phyloP scores from a whole-genome alignment of 2,329 filamentous ascomycete species.

The Pseudogymnoascus sp. region DNA sequence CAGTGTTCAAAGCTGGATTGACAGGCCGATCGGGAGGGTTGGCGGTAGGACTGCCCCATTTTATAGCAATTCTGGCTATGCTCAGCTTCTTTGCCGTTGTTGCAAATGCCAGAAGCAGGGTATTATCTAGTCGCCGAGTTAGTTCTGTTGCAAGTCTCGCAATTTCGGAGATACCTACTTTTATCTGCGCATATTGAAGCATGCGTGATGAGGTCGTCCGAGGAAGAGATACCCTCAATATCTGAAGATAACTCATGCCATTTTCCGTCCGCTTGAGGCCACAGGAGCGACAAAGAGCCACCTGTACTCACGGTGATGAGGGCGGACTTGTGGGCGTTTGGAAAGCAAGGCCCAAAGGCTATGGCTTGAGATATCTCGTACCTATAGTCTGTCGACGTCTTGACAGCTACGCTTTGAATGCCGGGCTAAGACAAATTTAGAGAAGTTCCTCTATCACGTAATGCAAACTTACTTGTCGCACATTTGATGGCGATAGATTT shows the following conservation, averaged over 20 bases:
- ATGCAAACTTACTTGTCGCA: conserved; percentile 23
- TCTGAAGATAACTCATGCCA: conserved; percentile 69
- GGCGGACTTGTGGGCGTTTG: conserved; percentile 61
- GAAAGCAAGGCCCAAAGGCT: conserved; percentile 66
- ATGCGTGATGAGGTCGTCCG: conserved; percentile 72
- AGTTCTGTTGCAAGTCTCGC: conserved; percentile 1
- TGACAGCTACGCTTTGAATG: conserved; percentile 56
- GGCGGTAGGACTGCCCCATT: conserved; percentile 60
- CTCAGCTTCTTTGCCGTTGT: conserved; percentile 66
- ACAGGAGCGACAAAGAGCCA: conserved; percentile 68
- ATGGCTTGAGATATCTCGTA: conserved; percentile 62
- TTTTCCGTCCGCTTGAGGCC: conserved; percentile 64
- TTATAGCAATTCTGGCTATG: conserved; percentile 64
- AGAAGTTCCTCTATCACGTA: background rate
- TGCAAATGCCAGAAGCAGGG: conserved; percentile 58
- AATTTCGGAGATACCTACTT: conserved; percentile 40
- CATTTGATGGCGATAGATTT: conserved; percentile 24
- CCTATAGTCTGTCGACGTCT: conserved; percentile 53
- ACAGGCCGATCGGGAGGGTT: conserved; percentile 43
- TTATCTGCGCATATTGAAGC: conserved; percentile 69
- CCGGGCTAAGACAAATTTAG: conserved; percentile 32
- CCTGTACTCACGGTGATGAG: conserved; percentile 70
- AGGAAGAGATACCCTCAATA: conserved; percentile 63
- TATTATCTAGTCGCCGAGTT: conserved; percentile 24
- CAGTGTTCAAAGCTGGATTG: conserved; percentile 36